Evolutionary conservation across 768 basidiomycete species (phyloP), one percentile per base, ranked within the genome.

Genomic region (Pleurotus djamor): DNA sequence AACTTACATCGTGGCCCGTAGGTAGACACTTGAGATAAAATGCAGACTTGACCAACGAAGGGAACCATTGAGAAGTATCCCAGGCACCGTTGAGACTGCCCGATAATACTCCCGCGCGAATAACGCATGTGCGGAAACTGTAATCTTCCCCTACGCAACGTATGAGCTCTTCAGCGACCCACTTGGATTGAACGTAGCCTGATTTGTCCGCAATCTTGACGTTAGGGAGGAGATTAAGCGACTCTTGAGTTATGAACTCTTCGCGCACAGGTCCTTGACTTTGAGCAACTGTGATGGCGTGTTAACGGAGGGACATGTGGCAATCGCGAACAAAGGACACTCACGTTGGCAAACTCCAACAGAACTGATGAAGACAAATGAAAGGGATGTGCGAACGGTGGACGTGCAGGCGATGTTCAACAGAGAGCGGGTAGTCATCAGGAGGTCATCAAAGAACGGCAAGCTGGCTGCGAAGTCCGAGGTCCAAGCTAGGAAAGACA

Each of bases 171-270:
- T 82, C 80, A 1, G 72, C 67, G 4, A 80, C 70, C 75, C 74
- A 78, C 67, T 79, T 79, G 17, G 72, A 73, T 57, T 77, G 75
- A 13, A 64, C 61, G 59, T 79, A 79, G 4, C 78, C 78, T 8
- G 57, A 62, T 2, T 69, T 72, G 50, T 69, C 49, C 9, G n/a
- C 71, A 61, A 4, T 66, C 52, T n/a, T 63, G 59, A 1, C 70
- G 65, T 36, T 68, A 66, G 9, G 49, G 33, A n/a, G 70, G 52
- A 13, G 61, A 64, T 1, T 48, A 57, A 49, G 72, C 72, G 10
- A 44, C 28, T 8, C 38, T 50, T 12, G 34, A 58, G 38, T 41
- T 9, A 41, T 41, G 10, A n/a, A n/a, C 38, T 41, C 38, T n/a
- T 41, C 38, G 43, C 12, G 33, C 5, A 12, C 48, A 48, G 37